phyloP scores from a whole-genome alignment of 2,329 filamentous ascomycete species.

The Pseudocercospora ulei region DNA sequence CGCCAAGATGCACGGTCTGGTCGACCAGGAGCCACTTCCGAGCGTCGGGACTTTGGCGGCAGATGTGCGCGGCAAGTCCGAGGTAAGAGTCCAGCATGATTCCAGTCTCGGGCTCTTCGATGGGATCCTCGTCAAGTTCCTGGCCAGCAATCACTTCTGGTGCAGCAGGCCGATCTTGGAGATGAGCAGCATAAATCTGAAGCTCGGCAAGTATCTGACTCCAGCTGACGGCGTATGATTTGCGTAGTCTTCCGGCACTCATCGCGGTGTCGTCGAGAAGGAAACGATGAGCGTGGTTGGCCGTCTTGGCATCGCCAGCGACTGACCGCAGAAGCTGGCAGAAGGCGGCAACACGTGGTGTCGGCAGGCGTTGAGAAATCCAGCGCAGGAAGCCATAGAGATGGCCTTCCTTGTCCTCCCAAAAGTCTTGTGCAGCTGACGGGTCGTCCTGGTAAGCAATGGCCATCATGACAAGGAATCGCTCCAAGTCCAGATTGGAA shows the following conservation, averaged over 20 bases:
- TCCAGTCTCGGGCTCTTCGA: constrained; percentile 86
- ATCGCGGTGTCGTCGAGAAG: constrained; percentile 69
- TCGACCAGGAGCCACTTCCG: constrained; percentile 63
- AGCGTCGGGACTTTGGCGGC: constrained; percentile 60
- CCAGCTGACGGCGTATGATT: constrained; percentile 81
- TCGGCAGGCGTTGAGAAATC: constrained; percentile 91
- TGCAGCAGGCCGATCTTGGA: constrained; percentile 59
- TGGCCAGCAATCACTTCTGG: constrained; percentile 48
- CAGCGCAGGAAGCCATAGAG: constrained; percentile 90
- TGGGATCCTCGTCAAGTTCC: constrained; percentile 23
- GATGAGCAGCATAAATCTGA: constrained; percentile 68
- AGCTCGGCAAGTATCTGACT: constrained; percentile 85
- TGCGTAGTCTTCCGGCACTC: constrained; percentile 56
- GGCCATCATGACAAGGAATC: constrained; percentile 84
- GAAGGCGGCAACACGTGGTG: constrained; percentile 89
- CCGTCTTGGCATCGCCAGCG: constrained; percentile 70
- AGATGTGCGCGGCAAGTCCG: constrained; percentile 73
- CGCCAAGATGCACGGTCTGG: constrained; percentile 57
- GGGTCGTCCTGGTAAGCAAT: constrained; percentile 80
- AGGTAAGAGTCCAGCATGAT: constrained; percentile 95
- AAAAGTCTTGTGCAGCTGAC: constrained; percentile 79
- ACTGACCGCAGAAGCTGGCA: constrained; percentile 92
- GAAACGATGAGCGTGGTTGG: constrained; percentile 77
- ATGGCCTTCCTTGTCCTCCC: constrained; percentile 85
- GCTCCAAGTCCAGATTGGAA: constrained; percentile 57